Percentiles rank a stretch among this genome's conserved stretches.
Evolutionary conservation across 2,329 filamentous ascomycete species (phyloP).

Genomic region (Zymoseptoria ardabiliae): DNA sequence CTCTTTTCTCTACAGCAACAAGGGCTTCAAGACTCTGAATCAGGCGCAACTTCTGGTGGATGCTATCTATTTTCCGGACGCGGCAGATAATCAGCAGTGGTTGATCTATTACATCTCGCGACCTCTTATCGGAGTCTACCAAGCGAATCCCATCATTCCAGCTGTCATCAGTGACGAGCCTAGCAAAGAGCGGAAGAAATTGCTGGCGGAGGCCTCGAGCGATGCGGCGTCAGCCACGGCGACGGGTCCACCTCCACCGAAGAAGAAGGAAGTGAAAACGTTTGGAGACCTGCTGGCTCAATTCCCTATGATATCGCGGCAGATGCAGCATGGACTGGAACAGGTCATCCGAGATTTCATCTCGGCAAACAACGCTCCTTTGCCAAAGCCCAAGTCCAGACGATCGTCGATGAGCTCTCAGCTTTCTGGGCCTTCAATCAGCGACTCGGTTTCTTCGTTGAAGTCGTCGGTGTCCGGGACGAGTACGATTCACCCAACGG

Average conservation of each 20-base stretch:
- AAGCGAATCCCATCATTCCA: conserved; percentile 63
- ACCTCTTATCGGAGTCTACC: conserved; percentile 76
- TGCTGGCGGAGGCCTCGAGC: conserved; percentile 24
- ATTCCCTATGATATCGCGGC: conserved; percentile 90
- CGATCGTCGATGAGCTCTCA: conserved; percentile 31
- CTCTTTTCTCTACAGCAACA: conserved; percentile 87
- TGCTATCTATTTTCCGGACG: conserved; percentile 78
- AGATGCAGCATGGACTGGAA: conserved; percentile 91
- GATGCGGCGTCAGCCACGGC: conserved; percentile 11
- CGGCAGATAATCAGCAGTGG: conserved; percentile 87
- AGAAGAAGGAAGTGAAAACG: conserved; percentile 84
- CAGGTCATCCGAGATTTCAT: conserved; percentile 85
- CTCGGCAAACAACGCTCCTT: conserved; percentile 72
- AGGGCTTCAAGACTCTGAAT: conserved; percentile 91
- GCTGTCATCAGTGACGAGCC: conserved; percentile 44
- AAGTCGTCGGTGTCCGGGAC: conserved; percentile 31
- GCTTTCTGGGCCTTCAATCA: conserved; percentile 27
- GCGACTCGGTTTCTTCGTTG: conserved; percentile 28
- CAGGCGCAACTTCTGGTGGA: conserved; percentile 84
- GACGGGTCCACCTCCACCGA: conserved; percentile 41
- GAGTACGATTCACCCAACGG: conserved; percentile 40
- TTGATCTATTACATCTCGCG: conserved; percentile 92
- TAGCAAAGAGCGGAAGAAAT: conserved; percentile 26
- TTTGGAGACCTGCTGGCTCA: conserved; percentile 85
- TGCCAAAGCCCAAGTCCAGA: conserved; percentile 46